Percentiles rank a stretch among this genome's conserved stretches.
phyloP scores from a whole-genome alignment of 352 stramenopile genomes.

The Pythium oligandrum region DNA sequence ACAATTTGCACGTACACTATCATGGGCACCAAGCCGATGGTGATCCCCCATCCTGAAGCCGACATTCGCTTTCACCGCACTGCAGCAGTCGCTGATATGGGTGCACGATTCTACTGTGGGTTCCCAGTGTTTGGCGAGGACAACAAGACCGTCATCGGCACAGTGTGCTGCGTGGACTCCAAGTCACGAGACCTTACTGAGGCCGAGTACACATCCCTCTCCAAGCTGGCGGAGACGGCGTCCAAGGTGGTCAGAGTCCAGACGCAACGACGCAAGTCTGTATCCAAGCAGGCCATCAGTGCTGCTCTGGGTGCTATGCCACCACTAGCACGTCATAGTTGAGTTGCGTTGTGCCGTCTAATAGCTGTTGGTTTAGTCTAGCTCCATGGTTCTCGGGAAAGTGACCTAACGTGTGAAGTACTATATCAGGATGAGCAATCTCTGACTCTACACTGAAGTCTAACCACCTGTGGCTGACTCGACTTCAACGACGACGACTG shows the following conservation, averaged over 20 bases:
- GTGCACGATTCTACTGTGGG: slow-evolving; percentile 64
- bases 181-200: slow-evolving; percentile 36
- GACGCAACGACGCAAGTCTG: too few species aligned
- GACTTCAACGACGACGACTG: too few species aligned
- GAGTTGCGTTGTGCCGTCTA: too few species aligned
- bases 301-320: too few species aligned
- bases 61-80: slow-evolving; percentile 54
- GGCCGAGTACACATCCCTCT: slow-evolving; percentile 51
- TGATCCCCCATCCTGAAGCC: slow-evolving; percentile 48
- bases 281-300: too few species aligned
- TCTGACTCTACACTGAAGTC: too few species aligned
- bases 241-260: slow-evolving; percentile 12
- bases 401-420: too few species aligned
- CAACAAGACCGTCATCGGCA: slow-evolving; percentile 44
- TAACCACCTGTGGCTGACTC: too few species aligned
- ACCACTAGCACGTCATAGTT: too few species aligned
- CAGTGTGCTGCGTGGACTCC: slow-evolving; percentile 52
- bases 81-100: slow-evolving; percentile 13
- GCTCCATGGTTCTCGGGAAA: too few species aligned
- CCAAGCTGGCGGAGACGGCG: slow-evolving; percentile 30
- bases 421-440: too few species aligned
- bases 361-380: too few species aligned
- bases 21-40: slow-evolving; percentile 45
- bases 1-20: slow-evolving; percentile 60
- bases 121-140: slow-evolving; percentile 39